phyloP scores from a whole-genome alignment of 495 filamentous ascomycete genomes.

The Lophium mytilinum region DNA sequence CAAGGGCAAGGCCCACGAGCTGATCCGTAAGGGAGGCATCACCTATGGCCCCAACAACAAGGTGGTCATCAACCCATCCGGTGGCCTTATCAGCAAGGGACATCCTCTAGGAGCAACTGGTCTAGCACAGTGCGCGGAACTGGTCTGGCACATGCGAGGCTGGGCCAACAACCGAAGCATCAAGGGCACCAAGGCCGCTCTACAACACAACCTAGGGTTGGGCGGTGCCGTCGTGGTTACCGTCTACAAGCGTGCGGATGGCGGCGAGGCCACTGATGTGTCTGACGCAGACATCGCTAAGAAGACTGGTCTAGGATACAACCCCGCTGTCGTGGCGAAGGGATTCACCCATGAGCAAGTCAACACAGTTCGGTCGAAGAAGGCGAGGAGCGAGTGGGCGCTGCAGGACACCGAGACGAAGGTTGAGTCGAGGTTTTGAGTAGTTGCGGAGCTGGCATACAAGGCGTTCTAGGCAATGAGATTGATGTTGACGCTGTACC shows the following conservation, averaged over 20 bases:
- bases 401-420: slow-evolving; percentile 63
- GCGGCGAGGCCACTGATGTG: slow-evolving; percentile 49
- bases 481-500: neutral
- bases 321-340: slow-evolving; percentile 83
- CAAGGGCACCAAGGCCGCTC: slow-evolving; percentile 54
- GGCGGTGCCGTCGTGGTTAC: slow-evolving; percentile 89
- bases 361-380: slow-evolving; percentile 62
- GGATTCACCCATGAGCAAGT: slow-evolving; percentile 75
- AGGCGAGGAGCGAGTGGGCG: slow-evolving; percentile 60
- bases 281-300: slow-evolving; percentile 51
- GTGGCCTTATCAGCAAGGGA: slow-evolving; percentile 91
- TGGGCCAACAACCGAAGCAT: slow-evolving; percentile 90
- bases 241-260: slow-evolving; percentile 84
- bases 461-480: neutral
- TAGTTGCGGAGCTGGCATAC: neutral
- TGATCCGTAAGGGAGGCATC: slow-evolving; percentile 81
- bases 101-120: slow-evolving; percentile 92
- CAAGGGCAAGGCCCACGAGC: slow-evolving; percentile 81
- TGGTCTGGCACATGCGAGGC: slow-evolving; percentile 92
- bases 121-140: slow-evolving; percentile 87
- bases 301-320: slow-evolving; percentile 70
- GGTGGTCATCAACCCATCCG: slow-evolving; percentile 84
- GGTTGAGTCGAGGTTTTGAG: slow-evolving; percentile 53
- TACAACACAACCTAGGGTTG: slow-evolving; percentile 93
- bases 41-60: slow-evolving; percentile 70